Evolutionary conservation across 257 asterid species (phyloP), one percentile per base, ranked within the genome.

Genomic region (Scutellaria baicalensis): DNA sequence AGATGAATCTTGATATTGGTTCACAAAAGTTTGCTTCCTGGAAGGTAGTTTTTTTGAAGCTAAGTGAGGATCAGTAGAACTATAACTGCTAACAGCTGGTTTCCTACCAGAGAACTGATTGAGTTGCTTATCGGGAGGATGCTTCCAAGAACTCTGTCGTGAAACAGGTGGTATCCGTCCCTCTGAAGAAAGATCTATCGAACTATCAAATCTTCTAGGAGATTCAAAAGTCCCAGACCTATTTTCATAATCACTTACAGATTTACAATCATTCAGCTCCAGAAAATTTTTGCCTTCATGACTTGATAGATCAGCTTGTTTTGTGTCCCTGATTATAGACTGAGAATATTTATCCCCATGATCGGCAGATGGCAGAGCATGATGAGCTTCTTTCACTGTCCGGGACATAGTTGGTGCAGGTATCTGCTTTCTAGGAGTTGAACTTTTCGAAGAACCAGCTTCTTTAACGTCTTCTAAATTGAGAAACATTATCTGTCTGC

Each of bases 401-500:
- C 96, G 93, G 17, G 85, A 79, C 55, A 87, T 81, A 64, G 85
- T 70, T 31, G 94, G 86, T 18, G 95, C 78, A 40, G 95, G 95
- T 76, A 89, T 92, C 79, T 89, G 97, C 67, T 95, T 85, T 71
- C 84, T 85, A 45, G 94, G 92, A 48, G 95, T 81, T 74, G 90
- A 66, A 75, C 85, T 80, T 82, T 89, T 92, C 27, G 76, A 39
- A 18, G 83, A 73, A 31, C 92, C 94, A 68, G 51, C 92, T 81
- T 88, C 90, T 74, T 90, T 88, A 59, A 89, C 86, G 73, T 92
- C 97, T 69, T 89, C 96, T 78, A 87, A 78, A 80, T 92, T 83
- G 68, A 89, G 85, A 77, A 87, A 83, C 95, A 92, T 84, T 64
- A 96, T 92, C 86, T 82, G 89, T 81, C 97, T 81, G 77, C 83